A percentile compares a stretch with the other conserved stretches of the same genome.
Evolutionary conservation across 495 filamentous ascomycete species (phyloP).

Genomic region (Tuber aestivum): DNA sequence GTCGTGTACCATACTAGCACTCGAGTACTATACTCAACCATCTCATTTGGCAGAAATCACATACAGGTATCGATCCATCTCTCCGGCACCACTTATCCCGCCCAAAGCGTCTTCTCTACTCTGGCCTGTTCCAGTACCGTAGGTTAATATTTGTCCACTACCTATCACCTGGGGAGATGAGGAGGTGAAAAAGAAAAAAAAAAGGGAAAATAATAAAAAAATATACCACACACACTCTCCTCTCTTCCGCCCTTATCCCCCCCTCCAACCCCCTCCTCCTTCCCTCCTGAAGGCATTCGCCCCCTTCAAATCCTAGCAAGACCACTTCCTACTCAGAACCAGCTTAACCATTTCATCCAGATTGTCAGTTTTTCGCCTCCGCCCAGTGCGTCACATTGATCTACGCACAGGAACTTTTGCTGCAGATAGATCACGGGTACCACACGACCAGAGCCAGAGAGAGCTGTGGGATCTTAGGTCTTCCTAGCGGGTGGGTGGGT

Average conservation of each 20-base stretch:
- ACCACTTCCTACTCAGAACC: slow-evolving; percentile 34
- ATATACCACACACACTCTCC: slow-evolving; percentile 10
- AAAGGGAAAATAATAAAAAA: slow-evolving; percentile 9
- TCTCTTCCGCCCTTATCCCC: slow-evolving; percentile 22
- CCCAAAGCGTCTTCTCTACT: slow-evolving; percentile 27
- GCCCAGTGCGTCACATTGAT: slow-evolving; percentile 41
- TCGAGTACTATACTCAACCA: not conserved
- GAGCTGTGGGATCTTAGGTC: slow-evolving; percentile 36
- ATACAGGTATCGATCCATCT: too few species aligned
- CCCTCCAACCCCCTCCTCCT: slow-evolving; percentile 15
- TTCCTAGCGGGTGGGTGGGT: slow-evolving; percentile 23
- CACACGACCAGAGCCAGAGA: slow-evolving; percentile 24
- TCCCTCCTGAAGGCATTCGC: slow-evolving; percentile 6
- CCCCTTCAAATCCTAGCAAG: slow-evolving; percentile 26
- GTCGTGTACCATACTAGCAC: too few species aligned
- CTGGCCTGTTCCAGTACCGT: slow-evolving; percentile 17
- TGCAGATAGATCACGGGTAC: slow-evolving; percentile 42
- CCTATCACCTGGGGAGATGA: slow-evolving; percentile 19
- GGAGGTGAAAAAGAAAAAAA: slow-evolving; percentile 26
- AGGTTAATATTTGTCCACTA: slow-evolving; percentile 24
- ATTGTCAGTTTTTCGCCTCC: slow-evolving; percentile 19
- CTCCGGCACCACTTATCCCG: slow-evolving; percentile 26
- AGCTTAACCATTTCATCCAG: slow-evolving; percentile 37
- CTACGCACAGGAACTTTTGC: slow-evolving; percentile 42
- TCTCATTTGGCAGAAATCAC: too few species aligned